Evolutionary conservation across 2,329 filamentous ascomycete genomes (phyloP), one percentile per base, ranked within the genome.

Genomic region (Sclerotinia subarctica): DNA sequence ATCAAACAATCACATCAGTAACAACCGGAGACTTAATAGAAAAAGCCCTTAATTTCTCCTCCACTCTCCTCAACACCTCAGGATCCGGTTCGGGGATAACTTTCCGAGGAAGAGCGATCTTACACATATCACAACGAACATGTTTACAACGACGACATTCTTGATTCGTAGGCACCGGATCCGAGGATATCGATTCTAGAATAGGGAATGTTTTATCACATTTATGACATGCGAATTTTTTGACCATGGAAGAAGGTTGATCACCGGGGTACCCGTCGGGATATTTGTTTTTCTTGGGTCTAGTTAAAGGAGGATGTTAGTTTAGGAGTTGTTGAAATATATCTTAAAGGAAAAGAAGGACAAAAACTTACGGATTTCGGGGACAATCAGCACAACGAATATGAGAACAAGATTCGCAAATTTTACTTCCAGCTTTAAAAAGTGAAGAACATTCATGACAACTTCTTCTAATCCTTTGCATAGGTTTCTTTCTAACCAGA

Each of bases 311-410:
- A 2, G 5, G 15, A 47, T 52, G 59, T 74, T 71, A 72, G 72
- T 68, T 51, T 42, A 10, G 1, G 11, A 17, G 2, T 32, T 24
- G 10, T 24, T 3, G 21, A 56, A n/a, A 26, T 46, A 46, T 26
- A 44, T 29, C 13, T 42, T 2, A 38, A 15, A 1, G 38, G 5
- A n/a, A 2, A 10, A 24, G 5, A 2, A 29, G 17, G 21, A 32
- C 11, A 46, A 26, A 35, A 46, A 88, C 90, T 78, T 85, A 93
- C 84, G 92, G 92, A 75, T 93, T 88, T 73, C 92, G 84, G 38
- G 91, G 92, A 78, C 93, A 96, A 76, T 90, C 90, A 51, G 88
- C 91, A 81, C 93, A 96, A 66, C 92, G 88, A 64, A 84, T 78
- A 78, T 96, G 93, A 38, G 83, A 80, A 78, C 93, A 96, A 51